Evolutionary conservation across 2,329 filamentous ascomycete species (phyloP).

Genomic region (Ustulina deusta): DNA sequence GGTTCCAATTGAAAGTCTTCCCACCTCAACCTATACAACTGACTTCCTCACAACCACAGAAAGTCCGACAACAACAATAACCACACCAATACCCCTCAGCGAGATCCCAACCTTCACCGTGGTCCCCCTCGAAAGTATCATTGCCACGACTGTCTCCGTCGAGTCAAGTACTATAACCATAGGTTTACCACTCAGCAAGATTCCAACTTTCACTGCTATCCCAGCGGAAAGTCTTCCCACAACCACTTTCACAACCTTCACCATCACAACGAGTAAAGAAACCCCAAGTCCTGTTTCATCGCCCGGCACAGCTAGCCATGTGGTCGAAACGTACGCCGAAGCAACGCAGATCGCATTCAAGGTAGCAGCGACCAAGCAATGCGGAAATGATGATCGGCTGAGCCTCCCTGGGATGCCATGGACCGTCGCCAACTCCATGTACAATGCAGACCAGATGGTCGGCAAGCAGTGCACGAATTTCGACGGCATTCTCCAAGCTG

Average conservation of each 20-base stretch:
- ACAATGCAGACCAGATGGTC: constrained; percentile 38
- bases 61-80: constrained; percentile 7
- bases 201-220: constrained; percentile 13
- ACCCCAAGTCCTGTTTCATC: neutral
- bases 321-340: constrained; percentile 8
- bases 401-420: constrained; percentile 38
- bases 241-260: constrained; percentile 21
- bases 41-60: constrained; percentile 1
- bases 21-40: constrained; percentile 18
- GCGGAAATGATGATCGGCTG: constrained; percentile 35
- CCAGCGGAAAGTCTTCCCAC: constrained; percentile 24
- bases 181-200: constrained; percentile 25
- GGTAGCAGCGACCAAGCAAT: constrained; percentile 31
- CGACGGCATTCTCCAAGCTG: constrained; percentile 23
- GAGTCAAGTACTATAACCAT: constrained; percentile 18
- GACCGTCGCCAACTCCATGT: constrained; percentile 42
- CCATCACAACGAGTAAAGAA: constrained; percentile 18
- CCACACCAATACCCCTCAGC: neutral
- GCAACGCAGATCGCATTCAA: constrained; percentile 32
- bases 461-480: constrained; percentile 40
- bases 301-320: constrained; percentile 7
- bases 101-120: constrained; percentile 1
- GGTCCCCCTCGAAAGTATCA: constrained; percentile 8
- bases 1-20: constrained; percentile 25
- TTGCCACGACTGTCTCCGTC: neutral